Percentiles rank a stretch among this genome's conserved stretches.
phyloP scores from a whole-genome alignment of 2,329 filamentous ascomycete genomes.

The Cercospora janseana region DNA sequence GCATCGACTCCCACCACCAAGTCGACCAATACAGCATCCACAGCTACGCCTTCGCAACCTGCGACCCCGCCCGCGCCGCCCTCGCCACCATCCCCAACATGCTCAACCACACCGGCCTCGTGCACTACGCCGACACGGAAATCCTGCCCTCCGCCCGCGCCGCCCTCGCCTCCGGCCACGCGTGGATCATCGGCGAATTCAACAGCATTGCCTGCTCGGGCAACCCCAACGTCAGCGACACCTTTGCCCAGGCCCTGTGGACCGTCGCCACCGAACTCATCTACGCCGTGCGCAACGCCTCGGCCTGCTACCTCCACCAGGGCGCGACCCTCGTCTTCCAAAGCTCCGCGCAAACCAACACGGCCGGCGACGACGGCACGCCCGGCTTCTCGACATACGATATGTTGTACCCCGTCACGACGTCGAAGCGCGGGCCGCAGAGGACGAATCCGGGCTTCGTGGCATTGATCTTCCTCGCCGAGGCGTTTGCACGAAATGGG shows the following conservation, averaged over 20 bases:
- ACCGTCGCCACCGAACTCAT: conserved; percentile 41
- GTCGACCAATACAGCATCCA: conserved; percentile 35
- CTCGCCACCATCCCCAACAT: conserved; percentile 33
- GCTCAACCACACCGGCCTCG: conserved; percentile 33
- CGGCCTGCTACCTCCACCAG: conserved; percentile 40
- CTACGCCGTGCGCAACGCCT: conserved; percentile 42
- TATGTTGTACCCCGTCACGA: conserved; percentile 32
- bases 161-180: conserved; percentile 29
- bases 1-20: conserved; percentile 29
- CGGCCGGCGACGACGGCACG: conserved; percentile 30
- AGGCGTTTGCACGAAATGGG: conserved; percentile 31
- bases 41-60: conserved; percentile 35
- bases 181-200: conserved; percentile 42
- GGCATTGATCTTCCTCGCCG: conserved; percentile 33
- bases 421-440: conserved; percentile 27
- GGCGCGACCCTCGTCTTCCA: conserved; percentile 36
- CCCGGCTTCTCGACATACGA: conserved; percentile 34
- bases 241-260: conserved; percentile 45
- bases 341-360: conserved; percentile 32
- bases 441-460: conserved; percentile 32
- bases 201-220: conserved; percentile 46
- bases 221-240: conserved; percentile 43
- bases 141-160: conserved; percentile 34
- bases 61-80: conserved; percentile 28
- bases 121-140: conserved; percentile 31